Evolutionary conservation across 73 alveolate genomes (phyloP), one percentile per base, ranked within the genome.

Genomic region (Symbiodinium natans): DNA sequence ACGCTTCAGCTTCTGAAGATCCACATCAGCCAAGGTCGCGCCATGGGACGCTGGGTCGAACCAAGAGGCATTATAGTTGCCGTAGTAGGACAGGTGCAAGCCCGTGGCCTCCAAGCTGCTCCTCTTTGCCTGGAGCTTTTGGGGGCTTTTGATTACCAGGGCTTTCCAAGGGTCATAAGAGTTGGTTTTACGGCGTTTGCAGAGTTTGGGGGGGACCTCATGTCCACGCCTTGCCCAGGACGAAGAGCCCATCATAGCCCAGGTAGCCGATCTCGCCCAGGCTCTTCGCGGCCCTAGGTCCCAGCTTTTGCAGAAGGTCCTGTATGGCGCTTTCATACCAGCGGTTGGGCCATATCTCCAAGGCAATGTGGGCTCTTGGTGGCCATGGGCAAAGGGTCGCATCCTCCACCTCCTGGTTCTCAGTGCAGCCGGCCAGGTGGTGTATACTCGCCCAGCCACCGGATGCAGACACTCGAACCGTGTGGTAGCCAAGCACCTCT

Each of bases 51-150:
- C 42, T 31, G 82, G 68, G 34, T 88, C 10, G 34, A 42, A 88
- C 95, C 95, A 88, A 5, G 85, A 59, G 11, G 71, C 86, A 39
- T 88, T 88, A 86, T 38, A 63, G 71, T 38, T 39, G 42, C 56
- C 56, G 41, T 15, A 82, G 63, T 82, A 82, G 46, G 90, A 82
- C 90, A 82, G 27, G 38, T 82, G 41, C 10, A 82, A 19, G 63
- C 90, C 90, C 38, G 90, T 40, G 11, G 15, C 73, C 6, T 17
- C 68, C 6, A 25, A 29, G n/a, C n/a, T n/a, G n/a, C n/a, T n/a
- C n/a, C n/a, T n/a, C n/a, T n/a, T n/a, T n/a, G n/a, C n/a, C n/a
- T n/a, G n/a, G n/a, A n/a, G n/a, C n/a, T n/a, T n/a, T n/a, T n/a
- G n/a, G n/a, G n/a, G n/a, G n/a, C n/a, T n/a, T n/a, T n/a, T n/a